Evolutionary conservation across 495 filamentous ascomycete genomes (phyloP).

Genomic region (Aspergillus avenaceus): DNA sequence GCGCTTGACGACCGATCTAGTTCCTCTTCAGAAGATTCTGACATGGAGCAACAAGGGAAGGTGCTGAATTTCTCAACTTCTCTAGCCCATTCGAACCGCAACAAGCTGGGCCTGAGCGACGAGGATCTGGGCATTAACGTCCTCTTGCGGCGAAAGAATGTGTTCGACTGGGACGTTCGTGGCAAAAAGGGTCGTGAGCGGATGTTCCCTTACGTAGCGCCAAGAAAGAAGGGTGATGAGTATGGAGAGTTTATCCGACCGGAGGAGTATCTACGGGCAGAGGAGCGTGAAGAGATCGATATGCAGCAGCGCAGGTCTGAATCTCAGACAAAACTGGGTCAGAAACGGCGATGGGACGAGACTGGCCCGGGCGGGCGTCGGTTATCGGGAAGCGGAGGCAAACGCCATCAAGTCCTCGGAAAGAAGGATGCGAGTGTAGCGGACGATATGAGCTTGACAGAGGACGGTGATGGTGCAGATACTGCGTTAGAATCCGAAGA

Average conservation of each 20-base stretch:
- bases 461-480: conserved; percentile 43
- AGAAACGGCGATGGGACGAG: conserved; percentile 93
- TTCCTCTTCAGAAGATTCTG: conserved; percentile 83
- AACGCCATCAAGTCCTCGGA: conserved; percentile 38
- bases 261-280: conserved; percentile 89
- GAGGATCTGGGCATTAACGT: conserved; percentile 89
- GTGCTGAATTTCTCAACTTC: conserved; percentile 83
- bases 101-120: conserved; percentile 76
- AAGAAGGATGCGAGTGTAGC: conserved; percentile 39
- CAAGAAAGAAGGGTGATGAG: conserved; percentile 77
- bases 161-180: conserved; percentile 91
- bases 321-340: conserved; percentile 68
- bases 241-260: conserved; percentile 91
- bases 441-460: conserved; percentile 35
- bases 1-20: conserved; percentile 80
- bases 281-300: conserved; percentile 83
- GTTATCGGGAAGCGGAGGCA: conserved; percentile 33
- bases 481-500: conserved; percentile 44
- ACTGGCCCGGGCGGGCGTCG: conserved; percentile 40
- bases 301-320: conserved; percentile 47
- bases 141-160: conserved; percentile 77
- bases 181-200: conserved; percentile 89
- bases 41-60: conserved; percentile 86
- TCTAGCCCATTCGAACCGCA: conserved; percentile 71
- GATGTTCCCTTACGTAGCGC: conserved; percentile 83